A percentile compares a stretch with the other conserved stretches of the same genome.
Conservation (phyloP, 2,329 filamentous ascomycete genomes). For the Fusarium sp. region DNA sequence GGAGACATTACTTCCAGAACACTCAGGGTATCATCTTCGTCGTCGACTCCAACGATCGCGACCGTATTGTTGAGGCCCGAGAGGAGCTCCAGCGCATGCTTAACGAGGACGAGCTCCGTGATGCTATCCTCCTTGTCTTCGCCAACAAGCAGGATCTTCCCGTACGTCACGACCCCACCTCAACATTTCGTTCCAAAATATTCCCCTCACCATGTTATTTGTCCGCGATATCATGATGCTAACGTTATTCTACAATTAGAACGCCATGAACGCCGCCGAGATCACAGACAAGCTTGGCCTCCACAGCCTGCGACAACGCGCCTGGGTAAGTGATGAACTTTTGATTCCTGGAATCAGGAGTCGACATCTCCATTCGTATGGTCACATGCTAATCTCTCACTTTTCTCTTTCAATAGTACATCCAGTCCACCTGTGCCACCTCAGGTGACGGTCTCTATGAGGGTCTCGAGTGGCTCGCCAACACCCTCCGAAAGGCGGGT, state of each 20-base stretch:
- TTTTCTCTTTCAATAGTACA: conserved; percentile 73
- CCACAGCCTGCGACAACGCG: conserved; percentile 97
- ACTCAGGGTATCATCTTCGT: conserved; percentile 99
- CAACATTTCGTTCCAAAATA: conserved; percentile 15
- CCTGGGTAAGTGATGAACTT: conserved; percentile 81
- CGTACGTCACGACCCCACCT: conserved; percentile 67
- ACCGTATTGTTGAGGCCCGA: conserved; percentile 95
- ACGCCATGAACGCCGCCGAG: conserved; percentile 99
- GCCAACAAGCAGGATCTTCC: conserved; percentile 99
- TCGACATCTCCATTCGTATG: background rate
- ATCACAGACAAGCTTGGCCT: conserved; percentile 99
- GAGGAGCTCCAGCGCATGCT: conserved; percentile 98
- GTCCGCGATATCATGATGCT: conserved; percentile 24
- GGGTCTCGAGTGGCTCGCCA: conserved; percentile 94
- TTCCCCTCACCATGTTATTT: conserved; percentile 5
- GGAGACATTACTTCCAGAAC: conserved; percentile 99
- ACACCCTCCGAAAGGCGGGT: conserved; percentile 81
- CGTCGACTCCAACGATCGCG: conserved; percentile 98
- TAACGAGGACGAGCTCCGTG: conserved; percentile 98
- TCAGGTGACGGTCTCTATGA: conserved; percentile 99
- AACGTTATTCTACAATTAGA: conserved; percentile 64
- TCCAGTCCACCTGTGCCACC: conserved; percentile 99
- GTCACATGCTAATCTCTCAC: conserved; percentile 37
- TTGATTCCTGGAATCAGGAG: background rate
- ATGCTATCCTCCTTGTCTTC: conserved; percentile 95